Percentiles rank a stretch among this genome's conserved stretches.
These are phyloP conservation scores for Exsudoporus frostii DNA, from an alignment of 768 basidiomycete species.

Conservation along the genomic window DNA sequence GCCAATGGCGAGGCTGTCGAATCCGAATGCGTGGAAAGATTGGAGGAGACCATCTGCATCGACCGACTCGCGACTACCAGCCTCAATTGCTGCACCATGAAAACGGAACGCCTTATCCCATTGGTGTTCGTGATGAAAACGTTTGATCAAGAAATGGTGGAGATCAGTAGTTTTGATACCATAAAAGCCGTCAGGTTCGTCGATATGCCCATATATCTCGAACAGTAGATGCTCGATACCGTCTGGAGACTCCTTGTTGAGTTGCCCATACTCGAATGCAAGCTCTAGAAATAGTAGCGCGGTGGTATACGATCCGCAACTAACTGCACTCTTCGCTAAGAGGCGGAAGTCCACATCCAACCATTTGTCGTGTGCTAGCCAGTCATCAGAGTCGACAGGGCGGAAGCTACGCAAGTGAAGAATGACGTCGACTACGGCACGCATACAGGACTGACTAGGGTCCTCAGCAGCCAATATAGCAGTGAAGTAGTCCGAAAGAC, in stretches of 20 bases:
- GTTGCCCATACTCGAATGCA: slow-evolving; percentile 48
- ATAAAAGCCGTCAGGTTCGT: slow-evolving; percentile 98
- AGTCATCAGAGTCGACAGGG: slow-evolving; percentile 36
- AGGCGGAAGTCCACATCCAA: slow-evolving; percentile 70
- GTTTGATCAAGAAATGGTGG: slow-evolving; percentile 74
- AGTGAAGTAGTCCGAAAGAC: slow-evolving; percentile 24
- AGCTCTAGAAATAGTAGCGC: slow-evolving; percentile 88
- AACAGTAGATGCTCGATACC: slow-evolving; percentile 72
- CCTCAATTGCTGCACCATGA: slow-evolving; percentile 82
- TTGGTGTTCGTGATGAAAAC: slow-evolving; percentile 89
- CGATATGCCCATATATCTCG: slow-evolving; percentile 91
- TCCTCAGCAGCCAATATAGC: slow-evolving; percentile 26
- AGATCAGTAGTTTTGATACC: slow-evolving; percentile 80
- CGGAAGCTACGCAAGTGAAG: slow-evolving; percentile 76
- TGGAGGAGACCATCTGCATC: slow-evolving; percentile 67
- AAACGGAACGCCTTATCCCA: slow-evolving; percentile 90
- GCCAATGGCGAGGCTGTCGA: slow-evolving; percentile 80
- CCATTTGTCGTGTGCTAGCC: slow-evolving; percentile 73
- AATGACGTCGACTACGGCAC: slow-evolving; percentile 67
- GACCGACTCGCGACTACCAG: slow-evolving; percentile 39
- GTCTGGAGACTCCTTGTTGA: slow-evolving; percentile 24
- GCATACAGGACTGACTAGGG: slow-evolving; percentile 43
- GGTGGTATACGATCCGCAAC: slow-evolving; percentile 84
- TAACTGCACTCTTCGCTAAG: slow-evolving; percentile 69
- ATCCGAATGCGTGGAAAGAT: slow-evolving; percentile 87